These are phyloP conservation scores for Trypanosoma cruzi DNA, from an alignment of 208 protist genomes.

Conservation along the genomic window DNA sequence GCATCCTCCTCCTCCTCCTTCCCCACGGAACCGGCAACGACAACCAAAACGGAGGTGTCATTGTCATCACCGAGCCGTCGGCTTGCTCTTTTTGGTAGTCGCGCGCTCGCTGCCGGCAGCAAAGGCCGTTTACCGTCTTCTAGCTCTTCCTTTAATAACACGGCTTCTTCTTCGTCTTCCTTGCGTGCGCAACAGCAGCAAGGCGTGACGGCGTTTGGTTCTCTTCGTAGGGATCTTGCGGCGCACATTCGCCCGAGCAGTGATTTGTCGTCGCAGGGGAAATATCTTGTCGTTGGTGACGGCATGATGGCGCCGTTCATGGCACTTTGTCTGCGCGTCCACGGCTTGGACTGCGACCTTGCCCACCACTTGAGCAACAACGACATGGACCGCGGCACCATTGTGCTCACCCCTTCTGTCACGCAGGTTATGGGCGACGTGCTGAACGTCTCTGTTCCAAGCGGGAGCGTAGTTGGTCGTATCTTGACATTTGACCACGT, in stretches of 20 bases:
- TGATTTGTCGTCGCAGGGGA: constrained; percentile 58
- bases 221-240: constrained; percentile 48
- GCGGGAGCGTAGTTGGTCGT: constrained; percentile 87
- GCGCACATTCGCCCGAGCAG: constrained; percentile 52
- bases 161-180: constrained; percentile 17
- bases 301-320: constrained; percentile 93
- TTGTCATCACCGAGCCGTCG: constrained; percentile 39
- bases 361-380: constrained; percentile 65
- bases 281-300: constrained; percentile 92
- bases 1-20: neutral
- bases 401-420: constrained; percentile 90
- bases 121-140: constrained; percentile 28
- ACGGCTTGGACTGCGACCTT: constrained; percentile 89
- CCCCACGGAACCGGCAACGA: neutral
- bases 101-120: constrained; percentile 77
- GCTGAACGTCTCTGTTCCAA: constrained; percentile 90
- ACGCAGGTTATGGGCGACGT: constrained; percentile 93
- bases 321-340: constrained; percentile 88
- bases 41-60: neutral
- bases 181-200: constrained; percentile 20
- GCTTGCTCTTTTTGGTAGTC: constrained; percentile 76
- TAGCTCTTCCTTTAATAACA: constrained; percentile 9
- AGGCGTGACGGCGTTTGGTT: constrained; percentile 58
- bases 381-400: constrained; percentile 83
- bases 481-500: constrained; percentile 92